Evolutionary conservation across 192 early-diverging fungal genomes (phyloP), one percentile per base, ranked within the genome.

Genomic region (Diversispora epigaea): DNA sequence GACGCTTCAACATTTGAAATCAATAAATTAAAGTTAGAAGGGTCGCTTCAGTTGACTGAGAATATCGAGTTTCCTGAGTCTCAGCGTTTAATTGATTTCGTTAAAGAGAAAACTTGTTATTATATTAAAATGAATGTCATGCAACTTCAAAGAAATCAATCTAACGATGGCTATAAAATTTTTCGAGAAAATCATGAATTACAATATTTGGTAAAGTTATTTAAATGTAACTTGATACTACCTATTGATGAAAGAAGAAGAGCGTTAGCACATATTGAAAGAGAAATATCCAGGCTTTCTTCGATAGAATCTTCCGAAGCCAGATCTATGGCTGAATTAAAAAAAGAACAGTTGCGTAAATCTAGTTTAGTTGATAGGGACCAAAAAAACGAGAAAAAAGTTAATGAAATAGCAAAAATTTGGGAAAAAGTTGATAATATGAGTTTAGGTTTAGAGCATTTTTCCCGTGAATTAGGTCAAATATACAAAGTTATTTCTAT

Each of bases 261-360:
- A 62, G 73, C 73, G 8, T 19, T 75, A 41, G 73, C 73, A 32
- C 73, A 75, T 75, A 3, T 75, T 49, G 73, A 65, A 46, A 62
- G 73, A 55, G 73, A 75, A 50, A 15, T 75, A n/a, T 75, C 58
- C 11, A 40, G 46, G 41, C 41, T 75, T 47, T 75, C 73, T 12
- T 15, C 22, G 9, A 32, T 41, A 41, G 61, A 75, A 47, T 75
- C 73, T 6, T 75, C 61, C 12, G 15, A 32, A 19, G 46, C 62
- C 43, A 32, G 61, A 75, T 43, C 47, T 21, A 4, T 52, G n/a
- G 73, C 47, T 63, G 43, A 43, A 55, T 62, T 21, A 11, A 62
- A 75, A 62, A 56, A 43, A 22, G 61, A 65, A 55, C 22, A 56
- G 21, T 75, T 49, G 43, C 45, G 61, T 52, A 65, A 62, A 65